A percentile compares a stretch with the other conserved stretches of the same genome.
These are phyloP conservation scores for Primulina tabacum DNA, from an alignment of 257 asterid species.

Conservation along the genomic window DNA sequence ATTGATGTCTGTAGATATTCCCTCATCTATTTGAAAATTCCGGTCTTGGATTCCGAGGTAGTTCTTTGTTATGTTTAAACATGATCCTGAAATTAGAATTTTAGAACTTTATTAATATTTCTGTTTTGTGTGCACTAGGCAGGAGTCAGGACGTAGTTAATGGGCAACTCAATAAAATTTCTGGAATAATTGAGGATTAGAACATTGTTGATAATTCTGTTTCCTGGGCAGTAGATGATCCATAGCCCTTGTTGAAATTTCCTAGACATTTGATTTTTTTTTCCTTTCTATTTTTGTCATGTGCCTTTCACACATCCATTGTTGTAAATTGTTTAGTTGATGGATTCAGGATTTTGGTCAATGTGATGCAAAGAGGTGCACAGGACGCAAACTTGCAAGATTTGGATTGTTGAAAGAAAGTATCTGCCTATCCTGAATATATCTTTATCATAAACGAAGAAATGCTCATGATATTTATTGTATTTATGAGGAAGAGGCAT, in stretches of 20 bases:
- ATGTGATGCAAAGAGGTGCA: constrained; percentile 95
- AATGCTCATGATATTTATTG: too few species aligned
- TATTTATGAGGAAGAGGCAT: not conserved
- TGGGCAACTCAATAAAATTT: not conserved
- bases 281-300: not conserved
- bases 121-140: not conserved
- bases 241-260: not conserved
- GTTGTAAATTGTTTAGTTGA: constrained; percentile 9
- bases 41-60: too few species aligned
- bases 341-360: constrained; percentile 82
- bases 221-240: not conserved
- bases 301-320: constrained; percentile 16
- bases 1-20: not conserved
- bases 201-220: not conserved
- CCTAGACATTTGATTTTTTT: not conserved
- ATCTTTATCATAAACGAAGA: not conserved
- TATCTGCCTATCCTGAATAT: constrained; percentile 33
- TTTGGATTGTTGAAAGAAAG: constrained; percentile 86
- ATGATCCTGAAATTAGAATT: not conserved
- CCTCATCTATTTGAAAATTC: not conserved
- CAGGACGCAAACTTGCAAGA: constrained; percentile 97
- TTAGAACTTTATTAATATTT: not conserved
- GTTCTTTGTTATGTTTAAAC: not conserved
- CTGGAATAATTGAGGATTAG: too few species aligned
- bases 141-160: not conserved